Evolutionary conservation across 2,329 filamentous ascomycete species (phyloP).

Genomic region (Neofusicoccum kwambonambiense): DNA sequence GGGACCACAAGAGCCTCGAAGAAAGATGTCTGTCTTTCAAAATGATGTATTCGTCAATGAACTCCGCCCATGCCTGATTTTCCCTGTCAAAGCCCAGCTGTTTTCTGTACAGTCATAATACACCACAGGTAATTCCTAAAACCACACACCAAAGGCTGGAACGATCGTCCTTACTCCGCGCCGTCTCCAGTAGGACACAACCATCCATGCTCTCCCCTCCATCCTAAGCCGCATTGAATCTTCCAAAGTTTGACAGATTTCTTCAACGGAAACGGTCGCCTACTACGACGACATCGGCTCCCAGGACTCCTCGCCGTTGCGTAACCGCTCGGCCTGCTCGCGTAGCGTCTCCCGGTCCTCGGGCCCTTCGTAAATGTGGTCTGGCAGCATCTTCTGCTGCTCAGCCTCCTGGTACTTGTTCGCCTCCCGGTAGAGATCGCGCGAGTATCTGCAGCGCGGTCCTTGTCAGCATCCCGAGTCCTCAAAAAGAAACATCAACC

Average conservation of each 20-base stretch:
- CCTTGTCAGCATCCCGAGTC: background rate
- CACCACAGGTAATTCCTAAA: background rate
- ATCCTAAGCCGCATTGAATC: background rate
- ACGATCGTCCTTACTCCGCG: background rate
- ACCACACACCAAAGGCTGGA: background rate
- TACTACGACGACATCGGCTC: constrained; percentile 7
- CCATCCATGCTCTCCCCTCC: background rate
- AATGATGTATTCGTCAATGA: background rate
- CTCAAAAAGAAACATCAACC: no score
- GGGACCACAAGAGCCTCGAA: background rate
- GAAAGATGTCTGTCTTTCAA: background rate
- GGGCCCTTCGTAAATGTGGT: constrained; percentile 16
- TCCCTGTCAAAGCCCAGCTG: background rate
- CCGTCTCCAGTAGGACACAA: background rate
- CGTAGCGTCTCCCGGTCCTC: constrained; percentile 28
- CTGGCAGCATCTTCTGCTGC: constrained; percentile 34
- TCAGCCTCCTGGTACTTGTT: constrained; percentile 43
- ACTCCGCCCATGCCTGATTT: constrained; percentile 7
- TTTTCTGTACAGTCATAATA: constrained; percentile 13
- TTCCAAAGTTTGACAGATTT: background rate
- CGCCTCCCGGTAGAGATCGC: constrained; percentile 56
- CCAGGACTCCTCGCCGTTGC: constrained; percentile 35
- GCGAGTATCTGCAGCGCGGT: constrained; percentile 55
- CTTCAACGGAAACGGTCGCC: no score
- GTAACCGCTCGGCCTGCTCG: constrained; percentile 20